Conservation (phyloP, 352 stramenopile species). For the Phytophthora pistaciae region DNA sequence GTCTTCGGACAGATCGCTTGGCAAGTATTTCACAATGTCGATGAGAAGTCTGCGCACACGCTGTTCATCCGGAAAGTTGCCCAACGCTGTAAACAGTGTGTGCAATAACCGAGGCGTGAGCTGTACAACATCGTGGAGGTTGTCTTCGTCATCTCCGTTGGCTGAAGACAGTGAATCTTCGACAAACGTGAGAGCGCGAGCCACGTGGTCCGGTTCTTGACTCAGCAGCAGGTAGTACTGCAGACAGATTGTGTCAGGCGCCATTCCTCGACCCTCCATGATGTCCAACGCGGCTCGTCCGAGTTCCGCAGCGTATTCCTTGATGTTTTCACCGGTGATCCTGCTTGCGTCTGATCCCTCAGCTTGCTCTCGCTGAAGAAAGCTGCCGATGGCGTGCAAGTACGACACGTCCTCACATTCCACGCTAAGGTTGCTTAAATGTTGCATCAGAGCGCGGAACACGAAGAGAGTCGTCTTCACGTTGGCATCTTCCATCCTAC, state of each 20-base stretch:
- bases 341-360: neutral
- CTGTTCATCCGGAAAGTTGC: slow-evolving; percentile 36
- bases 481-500: slow-evolving; percentile 50
- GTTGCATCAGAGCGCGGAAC: slow-evolving; percentile 58
- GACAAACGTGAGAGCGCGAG: slow-evolving; percentile 46
- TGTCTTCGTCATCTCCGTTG: slow-evolving; percentile 5
- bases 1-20: slow-evolving; percentile 48
- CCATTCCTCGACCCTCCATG: slow-evolving; percentile 41
- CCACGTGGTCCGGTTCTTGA: slow-evolving; percentile 41
- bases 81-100: slow-evolving; percentile 55
- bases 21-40: slow-evolving; percentile 47
- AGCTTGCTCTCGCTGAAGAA: slow-evolving; percentile 34
- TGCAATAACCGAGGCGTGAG: slow-evolving; percentile 62
- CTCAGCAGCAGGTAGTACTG: slow-evolving; percentile 56
- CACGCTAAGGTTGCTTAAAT: slow-evolving; percentile 47
- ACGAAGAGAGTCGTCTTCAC: slow-evolving; percentile 64
- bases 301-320: slow-evolving; percentile 32
- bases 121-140: slow-evolving; percentile 21
- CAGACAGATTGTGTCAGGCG: slow-evolving; percentile 51
- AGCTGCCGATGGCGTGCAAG: slow-evolving; percentile 32
- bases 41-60: slow-evolving; percentile 60
- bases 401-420: slow-evolving; percentile 36
- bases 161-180: slow-evolving; percentile 36
- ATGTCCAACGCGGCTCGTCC: slow-evolving; percentile 40
- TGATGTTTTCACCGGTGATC: slow-evolving; percentile 8